Evolutionary conservation across 2,329 filamentous ascomycete species (phyloP).

Genomic region (Claviceps africana): DNA sequence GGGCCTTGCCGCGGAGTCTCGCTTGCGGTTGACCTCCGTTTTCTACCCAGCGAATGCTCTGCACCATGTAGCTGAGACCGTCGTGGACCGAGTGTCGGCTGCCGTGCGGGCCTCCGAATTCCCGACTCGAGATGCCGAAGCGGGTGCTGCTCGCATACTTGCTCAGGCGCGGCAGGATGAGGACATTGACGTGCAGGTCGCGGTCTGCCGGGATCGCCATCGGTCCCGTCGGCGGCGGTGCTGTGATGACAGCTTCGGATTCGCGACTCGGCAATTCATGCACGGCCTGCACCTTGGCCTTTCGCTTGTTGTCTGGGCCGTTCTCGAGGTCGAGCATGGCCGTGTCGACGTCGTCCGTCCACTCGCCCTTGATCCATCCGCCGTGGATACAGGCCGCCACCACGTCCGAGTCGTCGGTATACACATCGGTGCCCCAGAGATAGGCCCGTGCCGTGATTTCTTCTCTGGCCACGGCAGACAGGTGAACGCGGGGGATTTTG

Average conservation of each 20-base stretch:
- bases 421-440: conserved; percentile 87
- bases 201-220: conserved; percentile 50
- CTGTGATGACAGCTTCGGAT: conserved; percentile 30
- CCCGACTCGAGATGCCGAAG: conserved; percentile 69
- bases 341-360: conserved; percentile 63
- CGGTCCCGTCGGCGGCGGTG: conserved; percentile 46
- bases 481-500: conserved; percentile 67
- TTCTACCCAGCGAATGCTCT: conserved; percentile 71
- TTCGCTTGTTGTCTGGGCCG: conserved; percentile 17
- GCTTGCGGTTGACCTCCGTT: conserved; percentile 51
- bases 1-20: conserved; percentile 39
- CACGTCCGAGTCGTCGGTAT: conserved; percentile 90
- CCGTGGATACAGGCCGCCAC: conserved; percentile 86
- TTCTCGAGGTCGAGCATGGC: conserved; percentile 46
- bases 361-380: conserved; percentile 83
- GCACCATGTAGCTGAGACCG: conserved; percentile 78
- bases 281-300: conserved; percentile 14
- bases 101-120: conserved; percentile 48
- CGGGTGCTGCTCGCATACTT: conserved; percentile 62
- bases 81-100: conserved; percentile 48
- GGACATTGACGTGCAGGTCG: conserved; percentile 75
- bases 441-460: conserved; percentile 71
- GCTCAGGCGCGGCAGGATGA: conserved; percentile 68
- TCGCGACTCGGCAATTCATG: conserved; percentile 19
- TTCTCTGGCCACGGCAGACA: conserved; percentile 56